Percentiles rank a stretch among this genome's conserved stretches.
Conservation (phyloP, 306 rosid genomes). For the Sophora flavescens region DNA sequence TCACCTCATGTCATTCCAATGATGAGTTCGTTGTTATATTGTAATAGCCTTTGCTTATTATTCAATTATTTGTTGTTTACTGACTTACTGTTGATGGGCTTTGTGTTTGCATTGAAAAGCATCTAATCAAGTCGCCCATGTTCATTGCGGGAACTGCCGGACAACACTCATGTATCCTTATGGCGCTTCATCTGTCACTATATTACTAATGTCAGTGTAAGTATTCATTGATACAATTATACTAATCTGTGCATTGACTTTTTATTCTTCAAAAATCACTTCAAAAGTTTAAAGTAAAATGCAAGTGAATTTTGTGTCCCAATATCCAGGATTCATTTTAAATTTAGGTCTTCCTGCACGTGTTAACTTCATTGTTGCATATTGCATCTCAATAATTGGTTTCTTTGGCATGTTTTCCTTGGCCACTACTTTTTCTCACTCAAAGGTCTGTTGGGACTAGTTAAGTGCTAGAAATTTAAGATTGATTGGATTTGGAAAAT, state of each 20-base stretch:
- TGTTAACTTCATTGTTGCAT: slow-evolving; percentile 3
- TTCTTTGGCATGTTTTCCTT: too few relatives aligned
- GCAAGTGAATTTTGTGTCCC: slow-evolving; percentile 17
- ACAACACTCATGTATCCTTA: slow-evolving; percentile 90
- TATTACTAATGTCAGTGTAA: slow-evolving; percentile 83
- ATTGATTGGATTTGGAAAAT: slow-evolving; percentile 23
- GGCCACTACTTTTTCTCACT: slow-evolving; percentile 14
- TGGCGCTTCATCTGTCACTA: slow-evolving; percentile 98
- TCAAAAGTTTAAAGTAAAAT: background rate
- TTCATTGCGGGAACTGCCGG: slow-evolving; percentile 92
- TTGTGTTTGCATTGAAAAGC: slow-evolving; percentile 57
- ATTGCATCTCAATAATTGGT: slow-evolving; percentile 20
- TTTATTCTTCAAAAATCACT: slow-evolving; percentile 31
- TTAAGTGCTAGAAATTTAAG: slow-evolving; percentile 10
- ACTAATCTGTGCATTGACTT: slow-evolving; percentile 17
- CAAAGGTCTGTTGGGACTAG: background rate
- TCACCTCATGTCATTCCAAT: slow-evolving; percentile 28
- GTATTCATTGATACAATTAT: slow-evolving; percentile 45
- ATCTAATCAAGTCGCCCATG: slow-evolving; percentile 78
- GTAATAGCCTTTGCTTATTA: slow-evolving; percentile 28
- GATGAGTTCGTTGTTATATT: slow-evolving; percentile 39
- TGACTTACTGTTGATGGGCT: slow-evolving; percentile 46
- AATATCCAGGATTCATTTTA: background rate
- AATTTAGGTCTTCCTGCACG: slow-evolving; percentile 19
- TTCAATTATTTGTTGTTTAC: slow-evolving; percentile 42